Evolutionary conservation across 2,329 filamentous ascomycete genomes (phyloP).

Genomic region (Sphaerulina populicola): DNA sequence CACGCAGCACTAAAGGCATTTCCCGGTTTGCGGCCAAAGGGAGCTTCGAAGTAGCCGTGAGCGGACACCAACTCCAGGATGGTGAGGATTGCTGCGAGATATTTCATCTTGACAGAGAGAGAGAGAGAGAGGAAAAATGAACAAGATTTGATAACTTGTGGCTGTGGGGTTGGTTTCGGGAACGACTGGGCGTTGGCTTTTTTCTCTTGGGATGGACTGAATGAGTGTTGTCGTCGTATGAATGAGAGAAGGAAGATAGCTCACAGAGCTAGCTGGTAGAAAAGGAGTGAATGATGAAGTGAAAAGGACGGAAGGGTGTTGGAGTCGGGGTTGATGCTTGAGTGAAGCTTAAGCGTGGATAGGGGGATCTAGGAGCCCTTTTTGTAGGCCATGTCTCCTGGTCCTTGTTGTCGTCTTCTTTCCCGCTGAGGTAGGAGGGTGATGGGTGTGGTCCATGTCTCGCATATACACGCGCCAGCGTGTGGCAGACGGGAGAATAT

Average conservation of each 20-base stretch:
- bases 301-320: background rate
- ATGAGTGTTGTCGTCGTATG: background rate
- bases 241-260: conserved; percentile 10
- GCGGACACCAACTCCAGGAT: conserved; percentile 43
- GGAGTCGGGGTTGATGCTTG: background rate
- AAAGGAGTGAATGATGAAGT: background rate
- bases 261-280: conserved; percentile 12
- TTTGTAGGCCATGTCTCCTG: background rate
- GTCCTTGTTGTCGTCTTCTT: background rate
- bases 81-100: conserved; percentile 37
- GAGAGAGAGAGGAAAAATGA: background rate
- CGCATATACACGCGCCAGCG: conserved; percentile 8
- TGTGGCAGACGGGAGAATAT: conserved; percentile 2
- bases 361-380: background rate
- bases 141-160: no score
- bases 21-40: conserved; percentile 45
- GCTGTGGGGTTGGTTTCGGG: background rate
- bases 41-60: conserved; percentile 48
- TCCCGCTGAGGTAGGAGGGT: background rate
- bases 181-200: conserved; percentile 7
- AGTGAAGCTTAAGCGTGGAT: background rate
- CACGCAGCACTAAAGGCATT: conserved; percentile 46
- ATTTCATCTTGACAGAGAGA: conserved; percentile 11
- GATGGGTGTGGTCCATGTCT: conserved; percentile 2
- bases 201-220: conserved; percentile 7